Percentiles rank a stretch among this genome's conserved stretches.
Evolutionary conservation across 2,329 filamentous ascomycete genomes (phyloP).

Genomic region (Volutella citrinella): DNA sequence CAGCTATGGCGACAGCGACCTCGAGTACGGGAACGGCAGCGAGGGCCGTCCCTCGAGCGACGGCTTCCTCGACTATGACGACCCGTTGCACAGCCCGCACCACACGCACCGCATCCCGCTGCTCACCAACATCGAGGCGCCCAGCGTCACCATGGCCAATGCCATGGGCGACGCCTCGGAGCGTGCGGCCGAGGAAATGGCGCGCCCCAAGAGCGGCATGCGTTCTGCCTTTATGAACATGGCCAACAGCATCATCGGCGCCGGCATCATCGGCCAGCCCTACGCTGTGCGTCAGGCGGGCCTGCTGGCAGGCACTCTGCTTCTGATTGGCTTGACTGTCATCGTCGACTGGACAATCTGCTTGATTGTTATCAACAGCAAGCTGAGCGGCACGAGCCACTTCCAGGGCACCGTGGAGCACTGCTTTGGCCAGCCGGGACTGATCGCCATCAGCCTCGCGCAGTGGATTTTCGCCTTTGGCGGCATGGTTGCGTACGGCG

Average conservation of each 20-base stretch:
- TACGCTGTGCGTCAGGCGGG: slow-evolving; percentile 96
- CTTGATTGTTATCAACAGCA: slow-evolving; percentile 95
- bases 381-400: slow-evolving; percentile 87
- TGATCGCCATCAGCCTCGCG: slow-evolving; percentile 84
- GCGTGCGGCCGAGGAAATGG: slow-evolving; percentile 52
- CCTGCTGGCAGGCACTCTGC: slow-evolving; percentile 71
- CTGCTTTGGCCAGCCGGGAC: slow-evolving; percentile 84
- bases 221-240: slow-evolving; percentile 97
- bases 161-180: slow-evolving; percentile 34
- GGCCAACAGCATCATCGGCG: slow-evolving; percentile 95
- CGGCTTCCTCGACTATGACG: slow-evolving; percentile 47
- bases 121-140: slow-evolving; percentile 79
- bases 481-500: slow-evolving; percentile 96
- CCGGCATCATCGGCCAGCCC: slow-evolving; percentile 77
- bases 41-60: slow-evolving; percentile 25
- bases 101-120: slow-evolving; percentile 61
- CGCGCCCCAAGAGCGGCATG: slow-evolving; percentile 79
- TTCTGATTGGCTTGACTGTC: slow-evolving; percentile 76
- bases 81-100: slow-evolving; percentile 45
- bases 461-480: slow-evolving; percentile 99
- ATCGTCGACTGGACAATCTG: slow-evolving; percentile 97
- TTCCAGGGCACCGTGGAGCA: slow-evolving; percentile 96
- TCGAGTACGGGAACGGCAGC: too few species aligned
- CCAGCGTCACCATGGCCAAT: slow-evolving; percentile 68
- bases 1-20: slow-evolving; percentile 3